phyloP scores from a whole-genome alignment of 371 early-diverging fungal genomes.

The Chytridium lagenaria region DNA sequence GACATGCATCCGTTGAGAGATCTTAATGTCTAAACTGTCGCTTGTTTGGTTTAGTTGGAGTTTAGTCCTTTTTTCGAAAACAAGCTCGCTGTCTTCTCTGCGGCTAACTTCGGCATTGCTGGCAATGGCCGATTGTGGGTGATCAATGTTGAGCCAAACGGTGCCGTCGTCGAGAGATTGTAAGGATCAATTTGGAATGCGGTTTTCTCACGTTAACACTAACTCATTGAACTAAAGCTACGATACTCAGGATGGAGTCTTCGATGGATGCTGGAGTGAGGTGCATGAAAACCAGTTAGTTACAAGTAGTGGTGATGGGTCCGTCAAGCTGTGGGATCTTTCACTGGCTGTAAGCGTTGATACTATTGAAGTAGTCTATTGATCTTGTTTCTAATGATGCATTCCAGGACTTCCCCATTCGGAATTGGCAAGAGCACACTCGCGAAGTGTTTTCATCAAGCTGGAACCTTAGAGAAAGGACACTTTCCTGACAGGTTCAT shows the following conservation, averaged over 20 bases:
- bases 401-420: constrained; percentile 81
- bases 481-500: constrained; percentile 86
- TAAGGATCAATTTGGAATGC: too few species aligned
- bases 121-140: constrained; percentile 91
- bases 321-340: constrained; percentile 91
- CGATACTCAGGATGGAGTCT: constrained; percentile 95
- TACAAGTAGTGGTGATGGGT: constrained; percentile 91
- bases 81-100: constrained; percentile 84
- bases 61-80: constrained; percentile 94
- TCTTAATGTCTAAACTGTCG: too few species aligned
- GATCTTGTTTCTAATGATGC: constrained; percentile 33
- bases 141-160: constrained; percentile 61
- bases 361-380: constrained; percentile 1
- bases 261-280: constrained; percentile 94
- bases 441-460: constrained; percentile 91
- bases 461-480: constrained; percentile 90
- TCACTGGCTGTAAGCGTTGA: constrained; percentile 69
- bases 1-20: too few species aligned
- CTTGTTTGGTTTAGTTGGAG: too few species aligned
- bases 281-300: constrained; percentile 90
- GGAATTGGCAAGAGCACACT: constrained; percentile 91
- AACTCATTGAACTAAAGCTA: constrained; percentile 49
- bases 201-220: constrained; percentile 29
- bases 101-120: constrained; percentile 94
- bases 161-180: constrained; percentile 70